Evolutionary conservation across 805 yeast species (phyloP), one percentile per base, ranked within the genome.

Genomic region (Candida quercuum): DNA sequence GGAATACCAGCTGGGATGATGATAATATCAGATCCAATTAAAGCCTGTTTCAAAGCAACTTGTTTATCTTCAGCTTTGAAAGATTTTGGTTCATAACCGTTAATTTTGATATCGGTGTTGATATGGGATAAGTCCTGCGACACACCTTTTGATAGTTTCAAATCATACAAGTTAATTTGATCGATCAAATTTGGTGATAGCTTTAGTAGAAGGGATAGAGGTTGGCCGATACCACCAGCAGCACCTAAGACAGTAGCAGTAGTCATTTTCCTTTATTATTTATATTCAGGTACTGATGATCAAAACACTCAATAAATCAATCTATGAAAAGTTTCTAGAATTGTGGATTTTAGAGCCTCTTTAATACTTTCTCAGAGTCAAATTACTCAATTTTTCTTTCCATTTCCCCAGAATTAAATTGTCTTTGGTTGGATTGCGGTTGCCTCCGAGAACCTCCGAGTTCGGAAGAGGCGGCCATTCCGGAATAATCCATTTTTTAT

Each of bases 221-320:
- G 94, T 70, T 88, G 96, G 39, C 96, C 96, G 57, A 87, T 87
- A 43, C 96, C 96, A 52, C 95, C 95, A 38, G 91, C 88, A 41
- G 96, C 96, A 48, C 96, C 96, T 37, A 81, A 71, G 42, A 87
- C 88, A 39, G 95, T 74, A 37, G 86, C 94, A 70, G 86, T 87
- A 31, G 63, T 48, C 54, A 52, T 53, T 10, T 19, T 41, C n/a
- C n/a, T n/a, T n/a, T n/a, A n/a, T n/a, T n/a, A n/a, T n/a, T n/a
- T n/a, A n/a, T n/a, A n/a, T n/a, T n/a, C n/a, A n/a, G n/a, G 15
- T 13, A 18, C 25, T 7, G 25, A 14, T 13, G 24, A 20, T 13
- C 8, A 19, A 14, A 17, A 18, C n/a, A n/a, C n/a, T n/a, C n/a
- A n/a, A n/a, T n/a, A n/a, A n/a, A n/a, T n/a, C n/a, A n/a, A n/a